Evolutionary conservation across 805 yeast species (phyloP).

Genomic region (Phaffomyces opuntiae): DNA sequence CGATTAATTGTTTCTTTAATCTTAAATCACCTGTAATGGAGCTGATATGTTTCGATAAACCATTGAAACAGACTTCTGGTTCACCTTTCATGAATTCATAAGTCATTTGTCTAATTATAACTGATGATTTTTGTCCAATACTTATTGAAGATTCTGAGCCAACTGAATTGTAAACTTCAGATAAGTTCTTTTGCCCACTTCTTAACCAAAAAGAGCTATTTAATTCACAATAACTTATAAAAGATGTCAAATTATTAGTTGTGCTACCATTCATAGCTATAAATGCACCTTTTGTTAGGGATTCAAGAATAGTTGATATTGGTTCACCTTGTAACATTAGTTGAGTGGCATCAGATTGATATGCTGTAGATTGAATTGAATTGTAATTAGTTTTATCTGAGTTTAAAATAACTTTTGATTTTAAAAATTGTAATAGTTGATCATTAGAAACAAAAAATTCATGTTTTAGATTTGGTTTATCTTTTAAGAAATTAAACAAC

Average conservation of each 20-base stretch:
- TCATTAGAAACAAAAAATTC: slow-evolving; percentile 50
- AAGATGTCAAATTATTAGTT: slow-evolving; percentile 23
- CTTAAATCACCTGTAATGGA: slow-evolving; percentile 13
- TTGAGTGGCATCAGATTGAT: slow-evolving; percentile 56
- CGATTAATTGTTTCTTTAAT: slow-evolving; percentile 34
- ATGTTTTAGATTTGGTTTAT: slow-evolving; percentile 52
- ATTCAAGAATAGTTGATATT: slow-evolving; percentile 41
- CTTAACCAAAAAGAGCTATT: slow-evolving; percentile 43
- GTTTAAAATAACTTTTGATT: slow-evolving; percentile 23
- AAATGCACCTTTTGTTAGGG: slow-evolving; percentile 49
- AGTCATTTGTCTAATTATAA: slow-evolving; percentile 34
- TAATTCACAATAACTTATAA: slow-evolving; percentile 40
- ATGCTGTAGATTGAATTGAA: slow-evolving; percentile 46
- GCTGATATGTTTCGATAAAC: slow-evolving; percentile 29
- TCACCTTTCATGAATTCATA: slow-evolving; percentile 33
- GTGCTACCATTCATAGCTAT: slow-evolving; percentile 41
- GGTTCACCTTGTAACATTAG: slow-evolving; percentile 45
- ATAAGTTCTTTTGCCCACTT: slow-evolving; percentile 40
- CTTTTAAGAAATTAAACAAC: slow-evolving; percentile 40
- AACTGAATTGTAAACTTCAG: slow-evolving; percentile 41
- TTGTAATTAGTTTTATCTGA: slow-evolving; percentile 1
- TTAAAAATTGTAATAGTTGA: slow-evolving; percentile 55
- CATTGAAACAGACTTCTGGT: slow-evolving; percentile 31
- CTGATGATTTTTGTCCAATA: slow-evolving; percentile 32
- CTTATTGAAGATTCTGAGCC: slow-evolving; percentile 34